Evolutionary conservation across 1,139 yeast species (phyloP).

Genomic region (Candida anutae): DNA sequence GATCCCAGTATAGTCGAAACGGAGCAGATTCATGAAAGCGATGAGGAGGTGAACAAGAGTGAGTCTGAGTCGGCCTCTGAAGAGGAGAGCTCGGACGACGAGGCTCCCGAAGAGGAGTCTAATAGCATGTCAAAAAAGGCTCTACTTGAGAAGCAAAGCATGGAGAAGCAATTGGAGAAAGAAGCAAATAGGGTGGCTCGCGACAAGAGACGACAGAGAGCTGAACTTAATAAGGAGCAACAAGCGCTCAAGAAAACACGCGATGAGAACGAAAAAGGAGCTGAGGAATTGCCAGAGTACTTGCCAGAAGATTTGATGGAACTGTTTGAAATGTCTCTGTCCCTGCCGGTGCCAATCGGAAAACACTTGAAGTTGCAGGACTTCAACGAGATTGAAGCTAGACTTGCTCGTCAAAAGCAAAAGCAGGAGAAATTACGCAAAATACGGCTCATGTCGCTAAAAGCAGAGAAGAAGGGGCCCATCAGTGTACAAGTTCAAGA

Average conservation of each 20-base stretch:
- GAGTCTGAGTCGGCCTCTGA: conserved; percentile 5
- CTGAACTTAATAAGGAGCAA: conserved; percentile 43
- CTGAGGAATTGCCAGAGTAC: conserved; percentile 37
- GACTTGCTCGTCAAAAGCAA: conserved; percentile 14
- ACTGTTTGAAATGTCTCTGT: conserved; percentile 10
- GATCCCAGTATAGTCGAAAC: conserved; percentile 7
- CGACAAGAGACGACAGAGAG: conserved; percentile 45
- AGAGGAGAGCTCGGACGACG: conserved; percentile 21
- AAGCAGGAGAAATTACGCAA: conserved; percentile 36
- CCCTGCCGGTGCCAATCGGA: conserved; percentile 6
- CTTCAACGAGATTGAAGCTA: conserved; percentile 22
- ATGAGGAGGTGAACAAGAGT: conserved; percentile 8
- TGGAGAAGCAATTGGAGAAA: conserved; percentile 23
- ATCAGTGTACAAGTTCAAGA: conserved; percentile 43
- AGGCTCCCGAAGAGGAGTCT: conserved; percentile 45
- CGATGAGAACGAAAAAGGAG: conserved; percentile 15
- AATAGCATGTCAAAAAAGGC: conserved; percentile 21
- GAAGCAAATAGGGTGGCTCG: conserved; percentile 29
- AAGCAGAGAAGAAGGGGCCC: conserved; percentile 44
- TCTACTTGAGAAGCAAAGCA: conserved; percentile 27
- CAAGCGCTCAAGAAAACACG: conserved; percentile 28
- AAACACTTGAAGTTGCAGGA: conserved; percentile 36
- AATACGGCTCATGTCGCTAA: conserved; percentile 30
- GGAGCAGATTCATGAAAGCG: conserved; percentile 13
- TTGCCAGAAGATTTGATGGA: conserved; percentile 44